Evolutionary conservation across 2,329 filamentous ascomycete species (phyloP), one percentile per base, ranked within the genome.

Genomic region (Colletotrichum zoysiae): DNA sequence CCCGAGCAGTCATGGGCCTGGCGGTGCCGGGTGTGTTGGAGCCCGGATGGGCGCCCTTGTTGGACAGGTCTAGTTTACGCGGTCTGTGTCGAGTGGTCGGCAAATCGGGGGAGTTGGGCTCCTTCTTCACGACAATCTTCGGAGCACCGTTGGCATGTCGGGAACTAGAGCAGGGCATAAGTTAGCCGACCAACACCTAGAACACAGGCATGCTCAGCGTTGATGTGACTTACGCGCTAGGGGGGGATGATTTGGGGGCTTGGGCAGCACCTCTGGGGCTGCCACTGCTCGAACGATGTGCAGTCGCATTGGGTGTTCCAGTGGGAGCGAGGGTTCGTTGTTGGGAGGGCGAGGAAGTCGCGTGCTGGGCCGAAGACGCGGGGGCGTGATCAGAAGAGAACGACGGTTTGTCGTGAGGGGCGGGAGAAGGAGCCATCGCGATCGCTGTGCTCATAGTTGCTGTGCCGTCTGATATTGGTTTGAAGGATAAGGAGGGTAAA

Each of bases 91-190:
- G 67, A 65, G 92, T 89, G 71, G 90, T 89, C 64, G 90, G 87
- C 78, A 96, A 89, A 74, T 92, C 92, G 65, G 95, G 95, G 58
- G 95, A 98, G 53, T 92, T 90, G 44, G 95, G 95, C 82, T 99
- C 96, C 83, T 98, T 98, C 87, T 98, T 98, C 71, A 99, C 95
- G 75, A 97, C 88, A 74, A 98, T 97, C 84, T 94, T 95, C 51
- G 93, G 93, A 38, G 83, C 81, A 57, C 83, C 86, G 81, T 81
- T 84, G 82, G 80, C 87, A 85, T 82, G 86, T 83, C 86, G 87
- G 82, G 86, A 80, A 76, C 86, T 86, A 76, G 74, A 60, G 26
- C 6, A 23, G 55, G 65, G 42, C 44, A 48, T 11, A 40, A n/a
- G 46, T 71, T 55, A 71, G 48, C 40, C n/a, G 12, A 70, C 53